These are phyloP conservation scores for Colletotrichum liaoningense DNA, from an alignment of 2,329 filamentous ascomycete genomes.

Conservation along the genomic window DNA sequence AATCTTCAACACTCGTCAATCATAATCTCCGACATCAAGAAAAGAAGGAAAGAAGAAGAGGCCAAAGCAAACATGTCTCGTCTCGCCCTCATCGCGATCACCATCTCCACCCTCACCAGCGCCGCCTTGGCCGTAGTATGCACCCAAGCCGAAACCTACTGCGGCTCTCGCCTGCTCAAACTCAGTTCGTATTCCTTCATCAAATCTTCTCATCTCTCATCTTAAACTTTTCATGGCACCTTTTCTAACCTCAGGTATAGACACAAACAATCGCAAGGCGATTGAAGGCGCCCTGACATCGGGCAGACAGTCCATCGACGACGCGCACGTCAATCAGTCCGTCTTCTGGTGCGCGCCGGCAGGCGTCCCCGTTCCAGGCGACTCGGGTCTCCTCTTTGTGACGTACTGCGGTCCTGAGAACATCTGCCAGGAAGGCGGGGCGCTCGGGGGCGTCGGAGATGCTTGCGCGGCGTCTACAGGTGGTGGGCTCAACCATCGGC, in stretches of 20 bases:
- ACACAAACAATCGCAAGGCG: constrained; percentile 1
- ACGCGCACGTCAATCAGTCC: constrained; percentile 16
- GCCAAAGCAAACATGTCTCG: constrained; percentile 1
- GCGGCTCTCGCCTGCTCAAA: constrained; percentile 27
- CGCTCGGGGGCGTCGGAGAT: constrained; percentile 21
- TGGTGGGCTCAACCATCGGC: not conserved
- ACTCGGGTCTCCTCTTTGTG: constrained; percentile 18
- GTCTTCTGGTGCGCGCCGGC: constrained; percentile 30
- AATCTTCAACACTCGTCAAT: not conserved
- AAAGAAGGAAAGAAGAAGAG: not conserved
- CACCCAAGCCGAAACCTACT: constrained; percentile 21
- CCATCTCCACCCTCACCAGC: not conserved
- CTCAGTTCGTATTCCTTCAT: not conserved
- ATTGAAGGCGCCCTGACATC: constrained; percentile 5
- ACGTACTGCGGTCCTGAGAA: constrained; percentile 25
- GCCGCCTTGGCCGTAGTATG: constrained; percentile 3
- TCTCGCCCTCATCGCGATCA: not conserved
- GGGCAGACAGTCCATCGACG: constrained; percentile 22
- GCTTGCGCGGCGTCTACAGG: not conserved
- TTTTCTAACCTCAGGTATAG: not conserved
- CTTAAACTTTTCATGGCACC: too few species aligned
- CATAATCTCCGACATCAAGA: not conserved
- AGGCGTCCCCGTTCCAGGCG: constrained; percentile 11
- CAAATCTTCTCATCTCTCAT: not conserved
- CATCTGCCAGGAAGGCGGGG: constrained; percentile 20